These are phyloP conservation scores for Astrothelium macrocarpum DNA, from an alignment of 495 filamentous ascomycete species.

Conservation along the genomic window DNA sequence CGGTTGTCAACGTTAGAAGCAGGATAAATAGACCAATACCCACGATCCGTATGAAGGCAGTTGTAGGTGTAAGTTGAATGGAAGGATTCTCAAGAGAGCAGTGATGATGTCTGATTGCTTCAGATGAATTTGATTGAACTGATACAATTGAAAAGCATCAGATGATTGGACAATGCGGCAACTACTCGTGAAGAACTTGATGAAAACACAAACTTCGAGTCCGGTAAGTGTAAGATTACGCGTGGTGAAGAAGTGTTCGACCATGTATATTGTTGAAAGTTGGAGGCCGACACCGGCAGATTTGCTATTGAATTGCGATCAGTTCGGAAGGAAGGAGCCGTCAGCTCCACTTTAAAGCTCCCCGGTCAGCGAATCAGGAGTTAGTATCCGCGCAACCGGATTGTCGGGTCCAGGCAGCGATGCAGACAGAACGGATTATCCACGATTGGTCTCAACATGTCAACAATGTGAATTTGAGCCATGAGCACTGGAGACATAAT, in stretches of 20 bases:
- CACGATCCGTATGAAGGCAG: neutral
- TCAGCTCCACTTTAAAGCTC: neutral
- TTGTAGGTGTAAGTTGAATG: neutral
- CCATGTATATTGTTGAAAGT: neutral
- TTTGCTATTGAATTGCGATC: neutral
- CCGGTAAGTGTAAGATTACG: neutral
- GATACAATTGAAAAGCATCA: neutral
- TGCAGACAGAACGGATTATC: neutral
- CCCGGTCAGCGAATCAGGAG: neutral
- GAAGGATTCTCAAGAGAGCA: neutral
- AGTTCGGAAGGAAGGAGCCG: neutral
- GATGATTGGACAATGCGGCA: neutral
- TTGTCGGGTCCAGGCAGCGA: neutral
- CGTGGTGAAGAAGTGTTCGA: neutral
- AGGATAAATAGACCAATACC: neutral
- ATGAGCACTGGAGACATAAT: no score
- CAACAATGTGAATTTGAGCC: no score
- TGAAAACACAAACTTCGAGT: neutral
- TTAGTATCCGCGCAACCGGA: neutral
- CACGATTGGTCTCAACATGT: neutral
- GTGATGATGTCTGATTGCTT: neutral
- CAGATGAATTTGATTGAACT: neutral
- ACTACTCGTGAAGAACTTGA: neutral
- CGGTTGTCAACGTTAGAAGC: neutral
- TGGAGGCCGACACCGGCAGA: neutral